These are phyloP conservation scores for Vitis riparia DNA, from an alignment of 164 flowering plant genomes.

Conservation along the genomic window DNA sequence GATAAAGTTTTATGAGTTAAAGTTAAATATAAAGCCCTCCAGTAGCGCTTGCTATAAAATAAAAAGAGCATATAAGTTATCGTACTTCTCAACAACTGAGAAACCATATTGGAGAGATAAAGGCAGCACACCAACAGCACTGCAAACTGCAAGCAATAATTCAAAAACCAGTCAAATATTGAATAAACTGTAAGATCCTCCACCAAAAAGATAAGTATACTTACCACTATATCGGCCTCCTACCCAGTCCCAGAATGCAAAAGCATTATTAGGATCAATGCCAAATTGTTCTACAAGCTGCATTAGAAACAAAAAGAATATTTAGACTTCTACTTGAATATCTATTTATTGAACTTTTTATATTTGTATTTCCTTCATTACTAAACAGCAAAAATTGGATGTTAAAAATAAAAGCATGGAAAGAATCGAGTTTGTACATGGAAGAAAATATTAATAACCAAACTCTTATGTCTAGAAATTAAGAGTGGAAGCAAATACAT, in stretches of 20 bases:
- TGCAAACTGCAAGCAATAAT: slow-evolving; percentile 74
- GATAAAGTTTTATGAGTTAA: not conserved
- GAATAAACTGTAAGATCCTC: slow-evolving; percentile 1
- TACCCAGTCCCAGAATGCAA: slow-evolving; percentile 98
- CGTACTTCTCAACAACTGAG: slow-evolving; percentile 81
- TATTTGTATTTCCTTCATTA: too few species aligned
- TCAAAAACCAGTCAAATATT: slow-evolving; percentile 10
- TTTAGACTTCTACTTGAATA: too few species aligned
- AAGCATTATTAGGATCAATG: slow-evolving; percentile 94
- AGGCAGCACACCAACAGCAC: slow-evolving; percentile 97
- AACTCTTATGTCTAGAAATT: too few species aligned
- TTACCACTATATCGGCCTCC: slow-evolving; percentile 97
- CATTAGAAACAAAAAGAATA: slow-evolving; percentile 11
- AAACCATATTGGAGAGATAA: slow-evolving; percentile 96
- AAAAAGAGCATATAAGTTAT: slow-evolving; percentile 9
- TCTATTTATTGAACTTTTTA: too few species aligned
- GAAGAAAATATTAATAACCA: too few species aligned
- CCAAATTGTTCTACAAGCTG: slow-evolving; percentile 94
- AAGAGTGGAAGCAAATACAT: too few species aligned
- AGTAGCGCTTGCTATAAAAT: not conserved
- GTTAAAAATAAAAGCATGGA: too few species aligned
- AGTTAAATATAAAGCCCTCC: not conserved
- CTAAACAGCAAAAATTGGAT: too few species aligned
- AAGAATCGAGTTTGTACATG: too few species aligned
- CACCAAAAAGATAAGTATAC: slow-evolving; percentile 5